Base-by-base conservation (phyloP, 345 rosid species). In the Chamaenerion angustifolium region DNA sequence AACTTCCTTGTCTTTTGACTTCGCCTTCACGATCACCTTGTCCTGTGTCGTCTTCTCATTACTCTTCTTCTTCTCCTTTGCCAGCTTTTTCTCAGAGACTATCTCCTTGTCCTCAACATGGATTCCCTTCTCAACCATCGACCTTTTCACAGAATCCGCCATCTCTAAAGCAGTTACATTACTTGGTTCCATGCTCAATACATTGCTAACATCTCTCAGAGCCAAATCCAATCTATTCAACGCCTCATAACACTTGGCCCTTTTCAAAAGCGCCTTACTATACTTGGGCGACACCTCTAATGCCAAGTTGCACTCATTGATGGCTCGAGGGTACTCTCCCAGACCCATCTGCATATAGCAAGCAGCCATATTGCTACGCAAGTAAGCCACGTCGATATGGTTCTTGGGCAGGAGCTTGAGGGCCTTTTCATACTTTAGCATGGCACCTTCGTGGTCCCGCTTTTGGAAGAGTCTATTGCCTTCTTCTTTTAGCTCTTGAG, bases 331-430 rank as follows among this genome's bases (percentile, higher is more conserved):
- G 17, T 82, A 92, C 79, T 92, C 98, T 10, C 95, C 95, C 4
- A 92, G 52, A 54, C 98, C 98, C 94, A 92, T 61, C 54, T 88
- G 93, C 94, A 88, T 92, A 65, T 84, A 92, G 58, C 96, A 87
- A 52, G 79, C 70, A 17, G 98, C 98, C 96, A 92, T 92, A 42
- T 81, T 77, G 48, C 68, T 80, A 45, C 82, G 82, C 45, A 92
- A 65, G 71, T 80, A 79, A 40, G 96, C 95, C 0, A 84, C 78
- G 51, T 88, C 96, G 18, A 82, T 77, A 17, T 92, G 96, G 42
- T 69, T 87, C 15, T 54, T 73, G 0, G 99, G 99, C 43, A 92
- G 76, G 12, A 92, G 78, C 68, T 88, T 92, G 54, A 92, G 75
- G 56, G 96, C 96, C 61, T 92, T 92, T 61, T 92, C 96, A 31